Conservation (phyloP, 2,329 filamentous ascomycete genomes). For the Trichoderma citrinoviride region DNA sequence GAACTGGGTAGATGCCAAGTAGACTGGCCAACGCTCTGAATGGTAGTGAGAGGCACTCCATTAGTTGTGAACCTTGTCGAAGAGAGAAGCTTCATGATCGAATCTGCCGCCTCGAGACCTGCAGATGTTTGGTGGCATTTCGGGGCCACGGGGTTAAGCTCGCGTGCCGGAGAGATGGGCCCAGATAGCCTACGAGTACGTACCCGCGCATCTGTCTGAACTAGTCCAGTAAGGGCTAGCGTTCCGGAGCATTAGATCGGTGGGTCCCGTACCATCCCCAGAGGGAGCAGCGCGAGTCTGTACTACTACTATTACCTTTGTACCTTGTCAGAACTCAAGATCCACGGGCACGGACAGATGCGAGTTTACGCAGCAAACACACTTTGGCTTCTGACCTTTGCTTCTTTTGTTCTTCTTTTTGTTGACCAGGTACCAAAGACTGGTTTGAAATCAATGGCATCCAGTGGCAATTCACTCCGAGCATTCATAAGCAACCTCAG, state of each 20-base stretch:
- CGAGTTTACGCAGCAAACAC: no score
- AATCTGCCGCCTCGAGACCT: neutral
- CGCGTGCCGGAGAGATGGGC: neutral
- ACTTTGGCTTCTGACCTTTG: no score
- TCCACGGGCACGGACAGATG: no score
- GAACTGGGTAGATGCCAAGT: neutral
- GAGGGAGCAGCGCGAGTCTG: neutral
- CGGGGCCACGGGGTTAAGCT: neutral
- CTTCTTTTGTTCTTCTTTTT: no score
- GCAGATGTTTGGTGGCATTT: neutral
- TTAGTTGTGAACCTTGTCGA: neutral
- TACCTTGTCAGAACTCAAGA: no score
- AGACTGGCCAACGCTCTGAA: neutral
- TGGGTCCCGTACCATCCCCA: neutral
- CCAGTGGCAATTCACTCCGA: no score
- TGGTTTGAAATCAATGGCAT: fast-evolving
- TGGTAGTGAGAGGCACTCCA: neutral
- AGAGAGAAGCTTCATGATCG: neutral
- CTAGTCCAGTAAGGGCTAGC: constrained; percentile 2
- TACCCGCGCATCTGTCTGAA: neutral
- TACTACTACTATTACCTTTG: neutral
- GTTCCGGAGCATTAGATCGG: constrained; percentile 14
- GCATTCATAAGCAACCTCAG: no score
- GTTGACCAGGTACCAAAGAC: no score
- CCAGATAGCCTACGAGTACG: no score